Base-by-base conservation (phyloP, 192 early-diverging fungal genomes). In the Coemansia sp. region DNA sequence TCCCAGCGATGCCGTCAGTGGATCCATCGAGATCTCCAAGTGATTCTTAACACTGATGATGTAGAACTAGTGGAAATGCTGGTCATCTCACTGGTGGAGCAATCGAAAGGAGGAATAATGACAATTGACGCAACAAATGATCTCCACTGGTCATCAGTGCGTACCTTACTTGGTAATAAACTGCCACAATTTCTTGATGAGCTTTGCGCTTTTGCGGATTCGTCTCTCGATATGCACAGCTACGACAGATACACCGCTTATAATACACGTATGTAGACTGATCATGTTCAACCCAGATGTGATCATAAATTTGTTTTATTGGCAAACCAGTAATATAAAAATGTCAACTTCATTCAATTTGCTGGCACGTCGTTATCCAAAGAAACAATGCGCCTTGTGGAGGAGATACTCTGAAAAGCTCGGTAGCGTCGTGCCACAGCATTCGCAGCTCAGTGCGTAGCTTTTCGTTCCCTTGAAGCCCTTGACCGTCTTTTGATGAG, bases 181-280 rank as follows among this genome's bases (percentile, higher is more conserved):
- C 34, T 55, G 1, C 12, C 20, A 15, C 21, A 63, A 57, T 79
- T 79, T 57, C 52, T 74, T 9, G 33, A 59, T 7, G 77, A 79
- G 53, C 49, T 79, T 21, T 33, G 35, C 1, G 66, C 63, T 2
- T 79, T 79, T 63, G 21, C 66, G 3, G 63, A 79, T 31, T 73
- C 76, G 2, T 40, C 66, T 3, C 55, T 79, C 18, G 67, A 70
- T 18, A 73, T 79, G 28, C 48, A 34, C 9, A 63, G 25, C n/a
- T 79, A 73, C 37, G 77, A 79, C 34, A 52, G 63, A 40, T 74
- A 70, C 48, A 30, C 52, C 13, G 71, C 55, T 5, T 79, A 79
- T 30, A 58, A 67, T 12, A 76, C 74, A 3, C 39, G 28, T 0
- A 13, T n/a, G 16, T 46, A 57, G 58, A 31, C 5, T 10, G 5